These are phyloP conservation scores for Pseudonitzschia multistriata DNA, from an alignment of 108 stramenopile species.

Conservation along the genomic window DNA sequence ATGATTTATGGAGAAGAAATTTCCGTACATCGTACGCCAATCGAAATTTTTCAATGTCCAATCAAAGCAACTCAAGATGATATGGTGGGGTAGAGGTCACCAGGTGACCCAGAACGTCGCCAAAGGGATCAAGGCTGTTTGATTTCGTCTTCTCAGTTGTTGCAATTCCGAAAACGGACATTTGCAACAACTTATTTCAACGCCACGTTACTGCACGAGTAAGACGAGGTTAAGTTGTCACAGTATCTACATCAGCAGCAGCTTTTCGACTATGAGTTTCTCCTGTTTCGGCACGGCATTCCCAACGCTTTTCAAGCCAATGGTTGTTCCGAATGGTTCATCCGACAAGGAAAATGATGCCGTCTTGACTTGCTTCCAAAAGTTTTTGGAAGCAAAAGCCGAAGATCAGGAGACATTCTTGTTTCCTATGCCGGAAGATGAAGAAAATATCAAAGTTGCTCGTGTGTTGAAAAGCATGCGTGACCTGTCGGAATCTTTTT, in stretches of 20 bases:
- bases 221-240: neutral
- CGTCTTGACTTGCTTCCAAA: neutral
- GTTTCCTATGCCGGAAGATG: neutral
- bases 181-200: neutral
- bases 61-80: no score
- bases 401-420: neutral
- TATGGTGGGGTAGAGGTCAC: no score
- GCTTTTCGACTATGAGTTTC: neutral
- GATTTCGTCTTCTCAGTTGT: constrained; percentile 2
- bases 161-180: neutral
- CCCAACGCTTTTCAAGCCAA: constrained; percentile 3
- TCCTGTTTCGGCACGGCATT: neutral
- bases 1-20: no score
- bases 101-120: no score
- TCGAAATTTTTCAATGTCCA: no score
- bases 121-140: no score
- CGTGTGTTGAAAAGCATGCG: constrained; percentile 1
- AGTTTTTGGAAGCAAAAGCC: neutral
- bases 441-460: neutral
- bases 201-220: neutral
- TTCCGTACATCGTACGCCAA: no score
- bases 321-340: neutral
- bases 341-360: neutral
- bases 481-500: constrained; percentile 4
- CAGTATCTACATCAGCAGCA: neutral